phyloP scores from a whole-genome alignment of 352 stramenopile species.

The Blastocystis sp. region DNA sequence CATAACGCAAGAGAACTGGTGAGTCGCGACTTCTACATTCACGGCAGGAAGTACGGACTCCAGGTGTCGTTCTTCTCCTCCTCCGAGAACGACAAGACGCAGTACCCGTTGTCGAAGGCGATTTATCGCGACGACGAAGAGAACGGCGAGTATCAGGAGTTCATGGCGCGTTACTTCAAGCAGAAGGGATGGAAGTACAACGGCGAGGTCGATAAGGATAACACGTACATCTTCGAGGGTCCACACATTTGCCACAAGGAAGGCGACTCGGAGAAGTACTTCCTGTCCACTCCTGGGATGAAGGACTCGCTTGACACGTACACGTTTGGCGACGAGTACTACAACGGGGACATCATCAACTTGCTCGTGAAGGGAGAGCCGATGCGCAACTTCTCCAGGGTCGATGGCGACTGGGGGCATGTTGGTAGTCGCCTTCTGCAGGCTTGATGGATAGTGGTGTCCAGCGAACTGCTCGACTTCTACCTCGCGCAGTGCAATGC shows the following conservation, averaged over 20 bases:
- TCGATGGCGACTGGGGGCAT: not conserved
- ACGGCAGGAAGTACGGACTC: not conserved
- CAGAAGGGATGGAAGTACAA: not conserved
- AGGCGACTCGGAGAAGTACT: not conserved
- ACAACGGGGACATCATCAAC: too few relatives aligned
- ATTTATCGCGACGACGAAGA: not conserved
- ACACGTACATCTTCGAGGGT: not conserved
- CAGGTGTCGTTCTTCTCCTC: not conserved
- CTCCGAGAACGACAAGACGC: not conserved
- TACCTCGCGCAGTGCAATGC: not conserved
- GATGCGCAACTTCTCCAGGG: not conserved
- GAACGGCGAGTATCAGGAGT: not conserved
- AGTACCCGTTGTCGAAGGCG: not conserved
- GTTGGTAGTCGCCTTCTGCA: not conserved
- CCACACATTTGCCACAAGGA: not conserved
- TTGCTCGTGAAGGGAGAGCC: not conserved
- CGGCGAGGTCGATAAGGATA: not conserved
- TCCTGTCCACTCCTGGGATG: not conserved
- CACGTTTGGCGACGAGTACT: not conserved
- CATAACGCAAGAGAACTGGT: not conserved
- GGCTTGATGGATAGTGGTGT: not conserved
- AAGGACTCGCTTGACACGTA: not conserved
- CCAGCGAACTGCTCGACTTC: not conserved
- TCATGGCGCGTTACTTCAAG: not conserved
- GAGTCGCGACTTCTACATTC: not conserved